Evolutionary conservation across 2,329 filamentous ascomycete species (phyloP).

Genomic region (Colletotrichum nymphaeae): DNA sequence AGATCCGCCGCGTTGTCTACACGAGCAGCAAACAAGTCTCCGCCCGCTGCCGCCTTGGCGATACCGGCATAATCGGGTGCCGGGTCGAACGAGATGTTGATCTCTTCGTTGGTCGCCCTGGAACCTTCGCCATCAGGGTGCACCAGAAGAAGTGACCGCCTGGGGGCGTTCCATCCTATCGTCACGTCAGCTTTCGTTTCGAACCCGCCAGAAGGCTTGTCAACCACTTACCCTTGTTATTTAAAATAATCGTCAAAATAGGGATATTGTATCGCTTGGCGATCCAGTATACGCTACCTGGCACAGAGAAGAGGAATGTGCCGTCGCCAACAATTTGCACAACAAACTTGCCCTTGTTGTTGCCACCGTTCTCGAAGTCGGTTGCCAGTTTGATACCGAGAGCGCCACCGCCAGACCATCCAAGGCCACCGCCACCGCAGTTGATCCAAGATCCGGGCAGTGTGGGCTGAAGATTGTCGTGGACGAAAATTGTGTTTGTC

Average conservation of each 20-base stretch:
- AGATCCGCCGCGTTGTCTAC: constrained; percentile 60
- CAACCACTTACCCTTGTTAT: constrained; percentile 61
- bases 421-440: constrained; percentile 83
- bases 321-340: constrained; percentile 68
- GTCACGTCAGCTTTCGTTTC: not conserved
- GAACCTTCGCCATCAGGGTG: constrained; percentile 55
- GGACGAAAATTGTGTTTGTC: constrained; percentile 74
- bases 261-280: constrained; percentile 65
- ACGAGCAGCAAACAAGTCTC: constrained; percentile 61
- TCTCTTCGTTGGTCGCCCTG: constrained; percentile 55
- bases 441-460: constrained; percentile 82
- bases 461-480: constrained; percentile 77
- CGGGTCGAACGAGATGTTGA: constrained; percentile 59
- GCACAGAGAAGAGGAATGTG: constrained; percentile 66
- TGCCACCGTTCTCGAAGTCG: constrained; percentile 52
- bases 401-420: constrained; percentile 82
- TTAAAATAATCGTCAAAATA: constrained; percentile 65
- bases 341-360: constrained; percentile 57
- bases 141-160: constrained; percentile 54
- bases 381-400: constrained; percentile 81
- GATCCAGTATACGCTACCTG: constrained; percentile 68
- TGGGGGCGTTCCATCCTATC: constrained; percentile 57
- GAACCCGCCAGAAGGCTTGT: constrained; percentile 7
- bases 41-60: constrained; percentile 47
- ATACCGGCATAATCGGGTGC: constrained; percentile 53